A percentile compares a stretch with the other conserved stretches of the same genome.
phyloP scores from a whole-genome alignment of 345 rosid species.

The Citropsis articulata region DNA sequence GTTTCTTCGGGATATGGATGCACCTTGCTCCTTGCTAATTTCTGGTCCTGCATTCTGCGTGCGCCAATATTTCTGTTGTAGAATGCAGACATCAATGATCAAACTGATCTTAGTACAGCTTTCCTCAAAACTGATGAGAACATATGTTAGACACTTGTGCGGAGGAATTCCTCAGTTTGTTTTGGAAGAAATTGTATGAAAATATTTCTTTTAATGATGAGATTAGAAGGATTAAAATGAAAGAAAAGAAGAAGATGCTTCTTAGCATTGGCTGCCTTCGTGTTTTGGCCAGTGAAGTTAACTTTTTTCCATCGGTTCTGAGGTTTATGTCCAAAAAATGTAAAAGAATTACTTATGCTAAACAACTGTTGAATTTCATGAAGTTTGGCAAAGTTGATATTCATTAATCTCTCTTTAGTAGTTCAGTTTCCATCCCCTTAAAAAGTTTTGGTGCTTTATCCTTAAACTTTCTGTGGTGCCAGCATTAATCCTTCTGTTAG shows the following conservation, averaged over 20 bases:
- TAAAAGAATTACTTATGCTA: neutral
- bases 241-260: neutral
- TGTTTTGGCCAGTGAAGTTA: neutral
- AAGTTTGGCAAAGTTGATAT: neutral
- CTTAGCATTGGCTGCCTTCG: neutral
- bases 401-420: slow-evolving; percentile 4
- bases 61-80: neutral
- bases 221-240: neutral
- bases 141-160: neutral
- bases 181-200: neutral
- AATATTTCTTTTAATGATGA: neutral
- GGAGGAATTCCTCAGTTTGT: neutral
- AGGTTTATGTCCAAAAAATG: neutral
- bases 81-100: neutral
- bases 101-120: neutral
- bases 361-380: neutral
- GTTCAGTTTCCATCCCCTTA: neutral
- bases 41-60: neutral
- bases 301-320: neutral
- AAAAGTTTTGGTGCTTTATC: neutral
- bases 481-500: neutral
- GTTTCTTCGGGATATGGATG: neutral
- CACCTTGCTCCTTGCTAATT: neutral
- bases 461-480: neutral
- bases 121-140: neutral